Percentiles rank a stretch among this genome's conserved stretches.
phyloP scores from a whole-genome alignment of 129 eudicot genomes.

The Helianthus tuberosus region DNA sequence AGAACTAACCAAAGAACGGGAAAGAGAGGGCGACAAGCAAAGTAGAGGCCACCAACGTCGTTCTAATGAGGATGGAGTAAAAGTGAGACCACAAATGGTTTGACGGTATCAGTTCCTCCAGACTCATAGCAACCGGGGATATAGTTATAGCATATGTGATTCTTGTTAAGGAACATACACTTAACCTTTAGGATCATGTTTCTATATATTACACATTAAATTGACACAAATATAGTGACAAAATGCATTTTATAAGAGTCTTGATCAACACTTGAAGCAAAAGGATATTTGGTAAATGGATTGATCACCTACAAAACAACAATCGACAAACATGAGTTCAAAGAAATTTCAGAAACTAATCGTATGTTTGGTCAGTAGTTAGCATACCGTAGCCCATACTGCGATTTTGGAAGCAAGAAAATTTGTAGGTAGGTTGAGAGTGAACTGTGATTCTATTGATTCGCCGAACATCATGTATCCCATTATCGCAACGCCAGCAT shows the following conservation, averaged over 20 bases:
- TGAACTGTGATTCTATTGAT: slow-evolving; percentile 79
- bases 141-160: slow-evolving; percentile 76
- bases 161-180: slow-evolving; percentile 47
- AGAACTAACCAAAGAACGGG: slow-evolving; percentile 75
- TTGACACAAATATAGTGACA: background rate
- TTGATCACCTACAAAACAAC: slow-evolving; percentile 74
- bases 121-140: slow-evolving; percentile 84
- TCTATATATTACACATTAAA: background rate
- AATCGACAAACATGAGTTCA: slow-evolving; percentile 20
- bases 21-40: slow-evolving; percentile 66
- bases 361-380: background rate
- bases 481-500: slow-evolving; percentile 79
- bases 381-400: slow-evolving; percentile 89
- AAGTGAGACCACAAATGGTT: slow-evolving; percentile 43
- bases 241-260: background rate
- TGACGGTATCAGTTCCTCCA: slow-evolving; percentile 83
- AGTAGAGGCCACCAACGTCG: slow-evolving; percentile 74
- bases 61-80: slow-evolving; percentile 72
- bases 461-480: slow-evolving; percentile 87
- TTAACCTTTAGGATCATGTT: background rate
- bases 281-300: slow-evolving; percentile 99
- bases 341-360: slow-evolving; percentile 2
- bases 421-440: slow-evolving; percentile 77
- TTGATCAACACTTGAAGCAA: slow-evolving; percentile 22
- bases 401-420: slow-evolving; percentile 84